Conservation (phyloP, 805 yeast species). For the Nakazawaea molendinolei region DNA sequence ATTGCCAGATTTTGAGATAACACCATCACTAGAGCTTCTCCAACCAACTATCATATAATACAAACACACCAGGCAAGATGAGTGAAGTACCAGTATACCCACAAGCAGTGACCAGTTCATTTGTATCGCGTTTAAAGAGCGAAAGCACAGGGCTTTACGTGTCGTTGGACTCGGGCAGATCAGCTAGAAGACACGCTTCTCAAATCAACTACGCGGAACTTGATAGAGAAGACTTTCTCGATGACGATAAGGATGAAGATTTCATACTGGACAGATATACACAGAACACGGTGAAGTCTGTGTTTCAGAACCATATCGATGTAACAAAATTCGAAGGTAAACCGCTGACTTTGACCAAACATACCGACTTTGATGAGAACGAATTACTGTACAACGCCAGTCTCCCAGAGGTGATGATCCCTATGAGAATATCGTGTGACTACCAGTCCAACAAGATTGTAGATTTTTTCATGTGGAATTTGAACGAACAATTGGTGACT, state of each 20-base stretch:
- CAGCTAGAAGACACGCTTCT: constrained; percentile 63
- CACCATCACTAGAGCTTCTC: too few relatives aligned
- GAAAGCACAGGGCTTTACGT: constrained; percentile 68
- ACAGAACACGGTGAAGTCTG: constrained; percentile 7
- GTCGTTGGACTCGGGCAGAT: constrained; percentile 69
- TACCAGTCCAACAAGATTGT: constrained; percentile 45
- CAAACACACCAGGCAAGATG: too few relatives aligned
- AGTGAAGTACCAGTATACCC: constrained; percentile 39
- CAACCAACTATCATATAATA: too few relatives aligned
- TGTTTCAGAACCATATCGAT: constrained; percentile 15
- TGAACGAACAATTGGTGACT: constrained; percentile 55
- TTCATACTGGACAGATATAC: constrained; percentile 18
- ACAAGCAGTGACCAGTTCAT: constrained; percentile 76
- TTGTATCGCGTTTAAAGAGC: constrained; percentile 64
- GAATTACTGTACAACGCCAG: constrained; percentile 29
- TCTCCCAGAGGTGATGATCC: constrained; percentile 44
- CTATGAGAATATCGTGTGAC: constrained; percentile 58
- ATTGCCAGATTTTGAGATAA: too few relatives aligned
- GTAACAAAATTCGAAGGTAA: constrained; percentile 28
- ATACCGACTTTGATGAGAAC: constrained; percentile 24
- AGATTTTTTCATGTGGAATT: constrained; percentile 72
- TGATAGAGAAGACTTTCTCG: constrained; percentile 51
- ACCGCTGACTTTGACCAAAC: constrained; percentile 34
- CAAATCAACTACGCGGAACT: constrained; percentile 80
- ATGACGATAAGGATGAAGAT: constrained; percentile 19